phyloP scores from a whole-genome alignment of 164 flowering plant genomes.

The Piper betle region DNA sequence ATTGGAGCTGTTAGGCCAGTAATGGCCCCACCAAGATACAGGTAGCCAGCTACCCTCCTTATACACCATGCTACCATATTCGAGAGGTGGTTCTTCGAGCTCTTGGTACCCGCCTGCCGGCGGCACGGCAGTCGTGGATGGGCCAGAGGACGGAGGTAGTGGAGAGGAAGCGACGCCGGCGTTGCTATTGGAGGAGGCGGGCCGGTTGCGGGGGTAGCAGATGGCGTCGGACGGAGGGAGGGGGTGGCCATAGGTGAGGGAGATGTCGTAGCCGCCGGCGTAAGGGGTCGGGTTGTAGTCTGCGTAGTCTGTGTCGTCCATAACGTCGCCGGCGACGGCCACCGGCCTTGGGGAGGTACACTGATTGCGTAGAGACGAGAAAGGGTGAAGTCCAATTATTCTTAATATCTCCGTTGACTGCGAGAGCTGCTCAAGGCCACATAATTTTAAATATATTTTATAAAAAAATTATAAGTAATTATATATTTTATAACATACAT shows the following conservation, averaged over 20 bases:
- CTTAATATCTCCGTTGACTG: no score
- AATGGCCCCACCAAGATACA: constrained; percentile 4
- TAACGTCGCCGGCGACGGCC: no score
- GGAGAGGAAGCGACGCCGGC: constrained; percentile 8
- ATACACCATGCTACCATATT: constrained; percentile 6
- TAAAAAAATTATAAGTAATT: no score
- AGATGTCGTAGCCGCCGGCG: constrained; percentile 55
- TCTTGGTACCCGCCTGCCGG: no score
- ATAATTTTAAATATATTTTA: no score
- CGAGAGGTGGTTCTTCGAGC: constrained; percentile 8
- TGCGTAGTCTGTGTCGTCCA: constrained; percentile 23
- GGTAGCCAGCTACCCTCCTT: constrained; percentile 3
- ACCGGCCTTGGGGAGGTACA: no score
- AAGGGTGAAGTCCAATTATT: no score
- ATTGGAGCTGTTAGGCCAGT: not conserved
- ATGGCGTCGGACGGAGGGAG: constrained; percentile 51
- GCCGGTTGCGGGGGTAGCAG: constrained; percentile 43
- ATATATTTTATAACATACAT: no score
- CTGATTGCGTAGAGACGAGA: no score
- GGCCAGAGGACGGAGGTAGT: constrained; percentile 10
- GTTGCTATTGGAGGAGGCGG: not conserved
- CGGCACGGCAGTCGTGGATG: no score
- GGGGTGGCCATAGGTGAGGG: constrained; percentile 50
- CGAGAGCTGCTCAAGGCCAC: no score
- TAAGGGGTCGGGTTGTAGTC: constrained; percentile 71